phyloP scores from a whole-genome alignment of 108 stramenopile species.

The Seminavis robusta region DNA sequence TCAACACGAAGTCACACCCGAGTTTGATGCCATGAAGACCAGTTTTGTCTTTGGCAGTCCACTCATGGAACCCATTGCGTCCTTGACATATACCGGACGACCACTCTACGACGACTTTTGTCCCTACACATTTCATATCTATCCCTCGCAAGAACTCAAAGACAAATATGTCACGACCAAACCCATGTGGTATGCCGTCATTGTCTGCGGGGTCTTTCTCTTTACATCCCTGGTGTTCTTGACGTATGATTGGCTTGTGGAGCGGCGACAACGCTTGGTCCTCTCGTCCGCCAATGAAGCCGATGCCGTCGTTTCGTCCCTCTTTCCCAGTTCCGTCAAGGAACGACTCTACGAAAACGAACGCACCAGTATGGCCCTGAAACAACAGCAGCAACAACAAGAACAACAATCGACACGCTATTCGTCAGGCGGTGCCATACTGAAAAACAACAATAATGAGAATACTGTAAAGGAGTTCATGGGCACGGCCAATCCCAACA shows the following conservation, averaged over 20 bases:
- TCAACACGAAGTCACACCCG: too few species aligned
- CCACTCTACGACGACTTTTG: neutral
- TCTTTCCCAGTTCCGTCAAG: conserved; percentile 3
- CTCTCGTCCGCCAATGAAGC: neutral
- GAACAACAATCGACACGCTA: too few species aligned
- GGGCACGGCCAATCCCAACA: neutral
- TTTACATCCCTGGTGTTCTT: neutral
- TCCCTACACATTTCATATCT: neutral
- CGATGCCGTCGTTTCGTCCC: neutral
- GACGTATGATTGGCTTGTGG: neutral
- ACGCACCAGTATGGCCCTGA: too few species aligned
- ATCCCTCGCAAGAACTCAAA: conserved; percentile 3
- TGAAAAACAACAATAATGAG: too few species aligned
- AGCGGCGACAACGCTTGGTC: neutral
- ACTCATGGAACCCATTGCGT: neutral
- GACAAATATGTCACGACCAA: neutral
- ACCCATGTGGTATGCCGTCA: neutral
- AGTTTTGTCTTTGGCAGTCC: neutral
- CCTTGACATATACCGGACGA: neutral
- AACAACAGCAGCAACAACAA: too few species aligned
- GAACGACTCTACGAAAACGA: neutral
- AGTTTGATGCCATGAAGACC: too few species aligned
- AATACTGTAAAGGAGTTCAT: too few species aligned
- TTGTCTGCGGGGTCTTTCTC: neutral
- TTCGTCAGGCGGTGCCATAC: too few species aligned